Base-by-base conservation (phyloP, 225 moss, liverwort and hornwort genomes). In the Bryoerythrophyllum caledonicum region DNA sequence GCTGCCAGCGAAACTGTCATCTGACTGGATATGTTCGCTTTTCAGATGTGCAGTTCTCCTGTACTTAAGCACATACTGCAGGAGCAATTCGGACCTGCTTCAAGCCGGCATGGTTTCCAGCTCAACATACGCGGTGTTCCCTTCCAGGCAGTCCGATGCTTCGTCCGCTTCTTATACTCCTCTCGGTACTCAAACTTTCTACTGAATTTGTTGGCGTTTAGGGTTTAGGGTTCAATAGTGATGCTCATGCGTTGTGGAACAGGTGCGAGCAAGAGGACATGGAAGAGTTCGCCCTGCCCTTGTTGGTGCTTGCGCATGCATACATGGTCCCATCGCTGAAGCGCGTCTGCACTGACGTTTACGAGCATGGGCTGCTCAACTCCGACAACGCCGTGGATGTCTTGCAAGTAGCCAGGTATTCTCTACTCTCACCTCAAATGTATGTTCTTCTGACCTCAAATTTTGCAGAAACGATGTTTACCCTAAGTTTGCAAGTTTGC, bases 251-350 rank as follows among this genome's bases (percentile, higher is more conserved):
- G 6, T 62, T 57, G 34, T 80, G 17, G 43, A 63, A 41, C 86
- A 90, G 90, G 48, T 83, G 73, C 60, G 87, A 85, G 64, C 69
- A 80, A 54, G 74, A 27, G n/a, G 87, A 89, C 26, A 82, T 91
- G 87, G 78, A 85, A 72, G 67, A 85, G 65, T 89, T 76, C 79
- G 65, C 66, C 20, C 59, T 89, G 35, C 87, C 85, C 34, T 74
- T 89, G 64, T 70, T 91, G 44, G 91, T 86, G 61, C 80, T 91
- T 60, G 79, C 83, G 25, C 91, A 91, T 58, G 81, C 89, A 38
- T 92, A 89, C 59, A 75, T 78, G 74, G 63, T 92, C 71, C 86
- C 89, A 52, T 78, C 85, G 11, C 79, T 92, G 72, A 92, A 92
- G 70, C 82, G 75, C 40, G 38, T 81, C 15, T 92, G 89, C 61